These are phyloP conservation scores for Clarireedia sp. DNA, from an alignment of 2,329 filamentous ascomycete genomes.

Conservation along the genomic window DNA sequence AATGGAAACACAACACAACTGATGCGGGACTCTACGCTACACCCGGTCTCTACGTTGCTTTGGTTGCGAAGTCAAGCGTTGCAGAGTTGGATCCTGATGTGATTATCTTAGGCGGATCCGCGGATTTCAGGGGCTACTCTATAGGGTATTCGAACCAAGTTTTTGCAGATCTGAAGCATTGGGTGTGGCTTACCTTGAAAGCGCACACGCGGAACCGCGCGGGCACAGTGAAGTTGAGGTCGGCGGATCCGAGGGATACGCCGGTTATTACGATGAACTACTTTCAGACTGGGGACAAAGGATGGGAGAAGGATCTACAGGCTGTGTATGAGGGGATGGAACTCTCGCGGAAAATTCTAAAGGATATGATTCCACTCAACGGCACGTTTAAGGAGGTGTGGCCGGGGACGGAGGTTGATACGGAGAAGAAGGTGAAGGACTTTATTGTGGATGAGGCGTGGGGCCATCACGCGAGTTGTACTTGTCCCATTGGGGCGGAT, in stretches of 20 bases:
- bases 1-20: constrained; percentile 14
- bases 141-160: constrained; percentile 36
- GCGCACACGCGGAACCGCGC: constrained; percentile 52
- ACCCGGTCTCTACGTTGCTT: constrained; percentile 37
- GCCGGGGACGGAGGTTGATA: constrained; percentile 34
- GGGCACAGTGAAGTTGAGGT: constrained; percentile 54
- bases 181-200: constrained; percentile 33
- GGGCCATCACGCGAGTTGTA: constrained; percentile 49
- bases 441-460: constrained; percentile 43
- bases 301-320: constrained; percentile 13
- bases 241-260: constrained; percentile 53
- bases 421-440: constrained; percentile 33
- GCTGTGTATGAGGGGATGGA: constrained; percentile 14
- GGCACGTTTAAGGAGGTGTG: constrained; percentile 35
- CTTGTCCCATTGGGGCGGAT: constrained; percentile 43
- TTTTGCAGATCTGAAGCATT: constrained; percentile 28
- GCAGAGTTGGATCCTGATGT: constrained; percentile 12
- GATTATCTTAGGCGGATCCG: constrained; percentile 7
- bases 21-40: constrained; percentile 32
- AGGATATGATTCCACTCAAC: constrained; percentile 32
- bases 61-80: constrained; percentile 17
- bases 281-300: constrained; percentile 32
- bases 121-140: constrained; percentile 22
- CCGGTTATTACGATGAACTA: constrained; percentile 57
- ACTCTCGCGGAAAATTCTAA: constrained; percentile 30